A percentile compares a stretch with the other conserved stretches of the same genome.
phyloP scores from a whole-genome alignment of 257 asterid genomes.

The Penstemon newberryi region DNA sequence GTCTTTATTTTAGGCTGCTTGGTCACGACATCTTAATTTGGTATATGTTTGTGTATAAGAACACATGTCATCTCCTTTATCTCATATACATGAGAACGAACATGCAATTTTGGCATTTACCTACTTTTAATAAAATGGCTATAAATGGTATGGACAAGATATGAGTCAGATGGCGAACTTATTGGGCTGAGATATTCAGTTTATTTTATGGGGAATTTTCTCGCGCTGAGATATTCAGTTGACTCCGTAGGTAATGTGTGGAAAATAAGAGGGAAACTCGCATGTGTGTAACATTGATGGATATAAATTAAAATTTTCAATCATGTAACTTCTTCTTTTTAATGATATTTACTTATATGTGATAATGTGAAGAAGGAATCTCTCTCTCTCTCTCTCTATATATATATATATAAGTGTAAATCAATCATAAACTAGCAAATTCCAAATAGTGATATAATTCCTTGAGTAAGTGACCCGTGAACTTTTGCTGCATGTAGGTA shows the following conservation, averaged over 20 bases:
- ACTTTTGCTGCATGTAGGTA: slow-evolving; percentile 51
- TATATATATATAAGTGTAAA: neutral
- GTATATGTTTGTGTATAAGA: too few species aligned
- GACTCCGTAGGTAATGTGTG: neutral
- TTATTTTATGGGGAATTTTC: neutral
- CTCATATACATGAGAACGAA: too few species aligned
- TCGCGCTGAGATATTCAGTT: neutral
- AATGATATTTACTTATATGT: neutral
- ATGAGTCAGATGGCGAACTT: too few species aligned
- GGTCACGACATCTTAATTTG: too few species aligned
- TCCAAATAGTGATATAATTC: neutral
- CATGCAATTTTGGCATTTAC: too few species aligned
- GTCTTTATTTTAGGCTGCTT: too few species aligned
- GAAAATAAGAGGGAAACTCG: neutral
- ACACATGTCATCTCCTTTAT: too few species aligned
- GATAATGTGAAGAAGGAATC: neutral
- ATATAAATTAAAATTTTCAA: neutral
- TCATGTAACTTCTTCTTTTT: neutral
- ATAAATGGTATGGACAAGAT: neutral
- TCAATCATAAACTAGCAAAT: neutral
- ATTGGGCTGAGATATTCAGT: too few species aligned
- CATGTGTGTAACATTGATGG: neutral
- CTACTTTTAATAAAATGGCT: neutral
- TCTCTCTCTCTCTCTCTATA: neutral
- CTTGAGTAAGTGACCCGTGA: slow-evolving; percentile 14